Percentiles rank a stretch among this genome's conserved stretches.
phyloP scores from a whole-genome alignment of 352 stramenopile genomes.

The Pythium graminicola region DNA sequence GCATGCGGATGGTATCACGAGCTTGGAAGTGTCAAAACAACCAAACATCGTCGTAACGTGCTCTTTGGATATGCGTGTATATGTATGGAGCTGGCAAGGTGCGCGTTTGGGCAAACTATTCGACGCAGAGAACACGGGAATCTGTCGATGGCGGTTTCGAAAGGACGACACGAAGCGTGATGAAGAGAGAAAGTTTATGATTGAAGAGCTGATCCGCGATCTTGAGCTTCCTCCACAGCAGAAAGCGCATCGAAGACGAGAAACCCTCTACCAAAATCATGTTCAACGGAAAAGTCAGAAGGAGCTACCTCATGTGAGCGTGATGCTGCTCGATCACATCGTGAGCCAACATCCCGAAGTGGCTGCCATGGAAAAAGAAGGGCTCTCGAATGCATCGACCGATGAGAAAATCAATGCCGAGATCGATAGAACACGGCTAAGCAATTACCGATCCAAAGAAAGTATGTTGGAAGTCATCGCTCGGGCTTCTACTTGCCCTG shows the following conservation, averaged over 20 bases:
- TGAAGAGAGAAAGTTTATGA: conserved; percentile 32
- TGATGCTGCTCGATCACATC: conserved; percentile 60
- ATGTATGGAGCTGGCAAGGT: conserved; percentile 63
- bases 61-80: conserved; percentile 56
- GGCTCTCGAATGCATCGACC: conserved; percentile 1
- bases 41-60: conserved; percentile 61
- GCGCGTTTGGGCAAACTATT: conserved; percentile 56
- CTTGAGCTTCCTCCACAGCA: conserved; percentile 43
- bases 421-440: conserved; percentile 10
- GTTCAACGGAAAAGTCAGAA: conserved; percentile 39
- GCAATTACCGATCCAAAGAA: conserved; percentile 23
- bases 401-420: conserved; percentile 17
- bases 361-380: conserved; percentile 26
- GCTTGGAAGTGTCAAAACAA: conserved; percentile 46
- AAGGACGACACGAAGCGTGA: conserved; percentile 49
- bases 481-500: neutral
- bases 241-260: conserved; percentile 30
- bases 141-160: conserved; percentile 43
- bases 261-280: conserved; percentile 46
- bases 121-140: conserved; percentile 44
- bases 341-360: conserved; percentile 60
- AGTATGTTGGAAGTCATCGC: conserved; percentile 21
- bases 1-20: conserved; percentile 44
- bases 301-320: conserved; percentile 39
- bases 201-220: conserved; percentile 35